These are phyloP conservation scores for Sparassis latifolia DNA, from an alignment of 1,284 basidiomycete genomes.

Conservation along the genomic window DNA sequence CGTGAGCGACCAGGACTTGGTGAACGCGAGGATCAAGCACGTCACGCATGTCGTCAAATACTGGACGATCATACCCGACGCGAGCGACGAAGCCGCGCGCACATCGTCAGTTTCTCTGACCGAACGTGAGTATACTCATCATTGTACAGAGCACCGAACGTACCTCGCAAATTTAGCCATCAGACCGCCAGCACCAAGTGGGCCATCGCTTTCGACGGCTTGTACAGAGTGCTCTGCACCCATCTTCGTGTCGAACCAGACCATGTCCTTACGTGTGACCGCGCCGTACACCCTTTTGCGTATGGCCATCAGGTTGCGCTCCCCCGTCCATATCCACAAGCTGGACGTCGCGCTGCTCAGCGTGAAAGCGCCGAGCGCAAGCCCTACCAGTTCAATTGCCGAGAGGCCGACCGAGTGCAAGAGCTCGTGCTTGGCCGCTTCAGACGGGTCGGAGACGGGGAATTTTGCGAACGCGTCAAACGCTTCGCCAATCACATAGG, in stretches of 20 bases:
- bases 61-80: slow-evolving; percentile 75
- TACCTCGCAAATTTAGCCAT: slow-evolving; percentile 93
- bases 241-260: slow-evolving; percentile 86
- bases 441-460: slow-evolving; percentile 40
- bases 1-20: slow-evolving; percentile 77
- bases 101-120: slow-evolving; percentile 92
- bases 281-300: slow-evolving; percentile 66
- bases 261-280: slow-evolving; percentile 70
- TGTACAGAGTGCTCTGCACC: slow-evolving; percentile 50
- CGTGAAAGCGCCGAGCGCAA: slow-evolving; percentile 65
- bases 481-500: slow-evolving; percentile 78
- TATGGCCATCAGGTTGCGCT: slow-evolving; percentile 69
- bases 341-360: slow-evolving; percentile 72
- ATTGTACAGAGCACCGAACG: slow-evolving; percentile 19
- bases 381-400: slow-evolving; percentile 64
- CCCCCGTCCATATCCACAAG: slow-evolving; percentile 87
- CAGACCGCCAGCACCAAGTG: slow-evolving; percentile 82
- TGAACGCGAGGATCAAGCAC: slow-evolving; percentile 78
- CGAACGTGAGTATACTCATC: not conserved
- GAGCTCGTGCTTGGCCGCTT: slow-evolving; percentile 46
- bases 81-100: slow-evolving; percentile 75
- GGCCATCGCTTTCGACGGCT: slow-evolving; percentile 42
- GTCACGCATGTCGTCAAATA: slow-evolving; percentile 76
- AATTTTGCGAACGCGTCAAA: slow-evolving; percentile 74
- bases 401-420: slow-evolving; percentile 54